Evolutionary conservation across 2,329 filamentous ascomycete genomes (phyloP).

Genomic region (Neonectria neomacrospora): DNA sequence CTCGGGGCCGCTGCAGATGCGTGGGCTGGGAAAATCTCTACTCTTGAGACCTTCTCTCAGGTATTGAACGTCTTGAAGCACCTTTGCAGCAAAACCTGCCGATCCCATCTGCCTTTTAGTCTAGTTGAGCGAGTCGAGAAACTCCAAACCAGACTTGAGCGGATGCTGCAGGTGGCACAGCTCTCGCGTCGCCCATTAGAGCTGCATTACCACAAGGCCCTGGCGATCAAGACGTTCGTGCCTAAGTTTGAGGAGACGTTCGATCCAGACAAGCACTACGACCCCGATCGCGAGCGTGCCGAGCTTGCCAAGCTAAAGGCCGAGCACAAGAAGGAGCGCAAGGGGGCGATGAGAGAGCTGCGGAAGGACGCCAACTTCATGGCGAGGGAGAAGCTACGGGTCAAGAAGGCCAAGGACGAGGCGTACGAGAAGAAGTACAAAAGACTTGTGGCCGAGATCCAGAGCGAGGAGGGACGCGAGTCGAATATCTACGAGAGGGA

Average conservation of each 20-base stretch:
- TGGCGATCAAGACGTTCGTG: constrained; percentile 87
- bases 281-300: constrained; percentile 89
- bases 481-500: constrained; percentile 90
- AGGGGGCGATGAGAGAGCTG: constrained; percentile 93
- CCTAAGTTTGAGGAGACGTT: constrained; percentile 97
- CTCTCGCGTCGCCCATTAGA: constrained; percentile 80
- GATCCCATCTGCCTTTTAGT: constrained; percentile 59
- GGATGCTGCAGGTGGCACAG: constrained; percentile 69
- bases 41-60: constrained; percentile 81
- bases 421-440: constrained; percentile 98
- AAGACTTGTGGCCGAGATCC: constrained; percentile 91
- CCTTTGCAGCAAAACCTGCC: constrained; percentile 65
- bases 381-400: constrained; percentile 85
- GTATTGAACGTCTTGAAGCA: constrained; percentile 68
- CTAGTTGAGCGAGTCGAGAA: constrained; percentile 56
- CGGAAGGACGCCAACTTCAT: constrained; percentile 96
- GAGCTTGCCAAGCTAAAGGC: constrained; percentile 85
- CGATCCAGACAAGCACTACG: constrained; percentile 97
- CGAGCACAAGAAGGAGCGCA: constrained; percentile 94
- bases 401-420: constrained; percentile 93
- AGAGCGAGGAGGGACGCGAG: constrained; percentile 89
- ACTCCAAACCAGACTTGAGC: constrained; percentile 58
- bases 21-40: constrained; percentile 80
- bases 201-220: constrained; percentile 87
- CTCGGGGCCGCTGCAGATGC: constrained; percentile 75